Evolutionary conservation across 441 rosid genomes (phyloP).

Genomic region (Isatis lusitanica): DNA sequence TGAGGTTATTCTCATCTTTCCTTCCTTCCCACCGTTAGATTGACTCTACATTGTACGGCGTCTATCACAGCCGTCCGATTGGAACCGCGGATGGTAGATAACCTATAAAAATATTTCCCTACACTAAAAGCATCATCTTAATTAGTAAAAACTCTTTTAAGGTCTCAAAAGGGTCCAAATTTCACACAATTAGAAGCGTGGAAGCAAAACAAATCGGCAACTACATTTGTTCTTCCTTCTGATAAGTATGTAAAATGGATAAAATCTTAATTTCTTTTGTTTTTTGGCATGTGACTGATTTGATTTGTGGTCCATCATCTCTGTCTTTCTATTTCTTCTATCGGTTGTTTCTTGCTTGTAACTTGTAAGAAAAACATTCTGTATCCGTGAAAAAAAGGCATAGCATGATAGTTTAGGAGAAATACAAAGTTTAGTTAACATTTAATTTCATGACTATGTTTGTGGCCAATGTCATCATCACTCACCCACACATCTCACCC

Average conservation of each 20-base stretch:
- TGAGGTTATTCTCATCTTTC: constrained; percentile 16
- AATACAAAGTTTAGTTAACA: too few species aligned
- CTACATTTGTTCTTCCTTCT: not conserved
- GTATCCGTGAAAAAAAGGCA: not conserved
- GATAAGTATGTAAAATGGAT: not conserved
- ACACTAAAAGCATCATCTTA: not conserved
- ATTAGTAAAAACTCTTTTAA: not conserved
- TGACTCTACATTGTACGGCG: constrained; percentile 17
- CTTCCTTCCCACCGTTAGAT: constrained; percentile 10
- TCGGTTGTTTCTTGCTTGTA: not conserved
- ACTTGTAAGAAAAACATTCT: not conserved
- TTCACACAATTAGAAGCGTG: constrained; percentile 21
- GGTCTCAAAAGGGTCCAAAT: not conserved
- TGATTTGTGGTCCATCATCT: constrained; percentile 5
- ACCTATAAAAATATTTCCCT: not conserved
- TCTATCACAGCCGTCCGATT: constrained; percentile 24
- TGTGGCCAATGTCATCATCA: not conserved
- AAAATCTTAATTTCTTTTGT: not conserved
- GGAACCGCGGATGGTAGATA: constrained; percentile 24
- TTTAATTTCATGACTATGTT: not conserved
- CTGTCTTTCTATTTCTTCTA: not conserved
- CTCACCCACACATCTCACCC: too few species aligned
- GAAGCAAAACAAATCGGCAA: constrained; percentile 22
- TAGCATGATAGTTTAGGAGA: too few species aligned
- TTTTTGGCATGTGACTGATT: not conserved